These are phyloP conservation scores for Apiospora kogelbergensis DNA, from an alignment of 2,329 filamentous ascomycete species.

Conservation along the genomic window DNA sequence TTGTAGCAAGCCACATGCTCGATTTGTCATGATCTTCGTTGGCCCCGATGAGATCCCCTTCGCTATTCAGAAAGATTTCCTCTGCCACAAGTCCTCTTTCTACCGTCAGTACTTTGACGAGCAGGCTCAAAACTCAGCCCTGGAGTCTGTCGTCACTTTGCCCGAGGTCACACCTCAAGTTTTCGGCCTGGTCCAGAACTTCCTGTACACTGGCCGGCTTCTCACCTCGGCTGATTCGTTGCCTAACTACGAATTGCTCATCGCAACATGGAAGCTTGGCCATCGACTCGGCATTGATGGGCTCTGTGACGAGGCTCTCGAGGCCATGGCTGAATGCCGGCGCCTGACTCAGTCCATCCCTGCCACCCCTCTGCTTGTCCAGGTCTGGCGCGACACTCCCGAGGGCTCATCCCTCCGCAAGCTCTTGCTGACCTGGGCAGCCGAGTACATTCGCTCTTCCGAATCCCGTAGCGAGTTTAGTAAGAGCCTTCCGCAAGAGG, in stretches of 20 bases:
- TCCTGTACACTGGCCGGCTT: slow-evolving; percentile 51
- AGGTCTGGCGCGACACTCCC: slow-evolving; percentile 62
- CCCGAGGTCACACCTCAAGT: slow-evolving; percentile 48
- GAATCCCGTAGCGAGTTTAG: slow-evolving; percentile 58
- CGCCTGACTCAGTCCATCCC: slow-evolving; percentile 55
- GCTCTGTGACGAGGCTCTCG: slow-evolving; percentile 55
- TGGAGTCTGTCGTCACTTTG: slow-evolving; percentile 52
- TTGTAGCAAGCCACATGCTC: slow-evolving; percentile 51
- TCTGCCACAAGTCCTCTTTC: slow-evolving; percentile 51
- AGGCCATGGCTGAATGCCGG: slow-evolving; percentile 57
- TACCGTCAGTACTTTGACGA: slow-evolving; percentile 47
- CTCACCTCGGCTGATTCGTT: slow-evolving; percentile 40
- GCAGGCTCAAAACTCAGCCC: slow-evolving; percentile 30
- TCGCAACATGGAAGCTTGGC: slow-evolving; percentile 58
- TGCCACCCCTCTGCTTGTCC: slow-evolving; percentile 56
- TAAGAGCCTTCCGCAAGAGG: slow-evolving; percentile 60
- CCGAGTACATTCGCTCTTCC: slow-evolving; percentile 62
- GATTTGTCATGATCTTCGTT: slow-evolving; percentile 55
- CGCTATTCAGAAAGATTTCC: slow-evolving; percentile 58
- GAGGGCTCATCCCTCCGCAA: slow-evolving; percentile 59
- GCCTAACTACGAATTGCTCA: slow-evolving; percentile 54
- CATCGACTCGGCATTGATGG: slow-evolving; percentile 52
- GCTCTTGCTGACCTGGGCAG: slow-evolving; percentile 61
- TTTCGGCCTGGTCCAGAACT: slow-evolving; percentile 57
- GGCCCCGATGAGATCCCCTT: slow-evolving; percentile 54